Evolutionary conservation across 75 land plant species (phyloP).

Genomic region (Pseudotsuga menziesii): DNA sequence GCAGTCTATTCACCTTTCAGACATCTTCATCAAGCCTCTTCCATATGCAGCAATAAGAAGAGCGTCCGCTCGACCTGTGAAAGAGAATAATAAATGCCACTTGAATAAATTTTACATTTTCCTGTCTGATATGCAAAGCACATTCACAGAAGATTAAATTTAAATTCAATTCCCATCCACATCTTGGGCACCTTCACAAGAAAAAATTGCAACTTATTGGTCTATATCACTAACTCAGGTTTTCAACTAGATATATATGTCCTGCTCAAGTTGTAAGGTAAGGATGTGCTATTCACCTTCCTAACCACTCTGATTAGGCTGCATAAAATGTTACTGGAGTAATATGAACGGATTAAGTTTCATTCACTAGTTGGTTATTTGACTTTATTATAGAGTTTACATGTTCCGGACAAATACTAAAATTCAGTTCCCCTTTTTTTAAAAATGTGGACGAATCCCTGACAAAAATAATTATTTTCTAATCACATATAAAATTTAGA

Average conservation of each 20-base stretch:
- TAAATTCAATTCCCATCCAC: not conserved
- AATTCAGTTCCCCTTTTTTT: not conserved
- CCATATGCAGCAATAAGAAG: conserved; percentile 91
- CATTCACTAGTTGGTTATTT: not conserved
- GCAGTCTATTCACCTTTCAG: not conserved
- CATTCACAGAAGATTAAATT: not conserved
- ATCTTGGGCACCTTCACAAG: not conserved
- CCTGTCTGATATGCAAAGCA: not conserved
- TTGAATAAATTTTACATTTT: not conserved
- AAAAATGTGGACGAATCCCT: not conserved
- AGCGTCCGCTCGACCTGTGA: conserved; percentile 92
- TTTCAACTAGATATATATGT: not conserved
- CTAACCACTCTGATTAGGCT: not conserved
- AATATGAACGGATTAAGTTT: not conserved
- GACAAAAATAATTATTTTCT: not conserved
- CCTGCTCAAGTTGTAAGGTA: not conserved
- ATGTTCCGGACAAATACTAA: too few species aligned
- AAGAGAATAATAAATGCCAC: conserved; percentile 6
- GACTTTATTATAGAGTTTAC: not conserved
- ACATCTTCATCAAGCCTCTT: conserved; percentile 31
- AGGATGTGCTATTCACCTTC: not conserved
- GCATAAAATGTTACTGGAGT: not conserved
- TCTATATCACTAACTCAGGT: too few species aligned
- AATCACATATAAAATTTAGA: not conserved
- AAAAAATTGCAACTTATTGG: too few species aligned